Conservation (phyloP, 139 green algal genomes). For the Haematococcus lacustris region DNA sequence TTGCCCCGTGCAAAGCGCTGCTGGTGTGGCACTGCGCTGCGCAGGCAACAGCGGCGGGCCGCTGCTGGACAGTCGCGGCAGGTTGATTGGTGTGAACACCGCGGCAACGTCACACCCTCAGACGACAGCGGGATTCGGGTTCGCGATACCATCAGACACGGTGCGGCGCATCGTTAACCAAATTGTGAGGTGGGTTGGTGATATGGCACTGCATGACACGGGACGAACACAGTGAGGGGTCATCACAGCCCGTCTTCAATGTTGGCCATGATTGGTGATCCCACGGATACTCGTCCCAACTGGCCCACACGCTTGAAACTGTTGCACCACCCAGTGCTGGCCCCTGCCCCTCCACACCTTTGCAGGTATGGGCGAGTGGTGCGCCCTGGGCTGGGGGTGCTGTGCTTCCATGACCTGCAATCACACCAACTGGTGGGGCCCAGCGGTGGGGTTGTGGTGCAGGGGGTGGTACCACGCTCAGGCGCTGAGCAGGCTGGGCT, state of each 20-base stretch:
- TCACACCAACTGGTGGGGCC: constrained; percentile 14
- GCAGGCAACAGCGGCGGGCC: constrained; percentile 40
- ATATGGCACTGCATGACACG: too few species aligned
- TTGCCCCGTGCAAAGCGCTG: too few species aligned
- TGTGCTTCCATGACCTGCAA: constrained; percentile 14
- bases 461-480: not conserved
- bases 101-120: constrained; percentile 47
- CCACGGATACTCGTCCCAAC: too few species aligned
- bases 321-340: too few species aligned
- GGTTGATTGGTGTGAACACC: constrained; percentile 74
- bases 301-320: too few species aligned
- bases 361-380: constrained; percentile 57
- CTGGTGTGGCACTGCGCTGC: too few species aligned
- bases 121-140: constrained; percentile 49
- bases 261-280: too few species aligned
- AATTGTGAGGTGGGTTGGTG: constrained; percentile 42
- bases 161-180: constrained; percentile 68
- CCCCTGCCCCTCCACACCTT: too few species aligned
- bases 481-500: constrained; percentile 28
- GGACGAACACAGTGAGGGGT: too few species aligned
- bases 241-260: too few species aligned
- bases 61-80: constrained; percentile 49
- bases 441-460: constrained; percentile 14
- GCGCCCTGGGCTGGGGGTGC: constrained; percentile 37
- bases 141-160: constrained; percentile 67